A percentile compares a stretch with the other conserved stretches of the same genome.
These are phyloP conservation scores for Theobroma grandiflorum DNA, from an alignment of 441 rosid species.

Conservation along the genomic window DNA sequence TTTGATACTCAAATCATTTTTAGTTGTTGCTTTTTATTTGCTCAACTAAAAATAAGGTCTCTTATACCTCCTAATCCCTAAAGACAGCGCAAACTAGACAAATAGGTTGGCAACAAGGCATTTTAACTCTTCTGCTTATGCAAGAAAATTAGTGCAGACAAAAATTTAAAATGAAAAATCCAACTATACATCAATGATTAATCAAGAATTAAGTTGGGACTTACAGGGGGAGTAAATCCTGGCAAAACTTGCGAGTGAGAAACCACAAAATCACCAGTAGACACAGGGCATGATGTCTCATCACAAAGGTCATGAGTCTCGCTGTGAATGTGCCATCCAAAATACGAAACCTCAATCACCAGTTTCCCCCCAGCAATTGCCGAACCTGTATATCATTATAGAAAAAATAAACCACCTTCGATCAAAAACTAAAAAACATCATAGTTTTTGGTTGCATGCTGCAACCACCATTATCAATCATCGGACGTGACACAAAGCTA, in stretches of 20 bases:
- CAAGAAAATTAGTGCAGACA: constrained; percentile 4
- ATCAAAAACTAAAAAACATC: background rate
- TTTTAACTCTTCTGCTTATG: background rate
- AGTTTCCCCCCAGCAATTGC: constrained; percentile 76
- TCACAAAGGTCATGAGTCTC: constrained; percentile 85
- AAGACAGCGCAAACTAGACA: background rate
- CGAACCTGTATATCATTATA: constrained; percentile 46
- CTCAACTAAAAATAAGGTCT: background rate
- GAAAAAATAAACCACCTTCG: background rate
- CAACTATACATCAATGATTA: background rate
- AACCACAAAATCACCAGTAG: constrained; percentile 76
- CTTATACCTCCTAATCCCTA: background rate
- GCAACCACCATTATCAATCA: background rate
- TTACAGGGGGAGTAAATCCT: constrained; percentile 90
- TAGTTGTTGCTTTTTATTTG: background rate
- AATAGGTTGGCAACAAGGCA: background rate
- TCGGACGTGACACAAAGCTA: constrained; percentile 9
- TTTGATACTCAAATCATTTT: background rate
- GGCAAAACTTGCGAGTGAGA: constrained; percentile 88
- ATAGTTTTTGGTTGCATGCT: background rate
- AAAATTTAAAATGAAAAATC: background rate
- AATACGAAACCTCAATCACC: constrained; percentile 85
- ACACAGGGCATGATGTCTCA: constrained; percentile 87
- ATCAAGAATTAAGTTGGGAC: constrained; percentile 28
- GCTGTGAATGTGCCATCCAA: constrained; percentile 77